Evolutionary conservation across 1,139 yeast species (phyloP).

Genomic region (Debaryomycetaceae sp.): DNA sequence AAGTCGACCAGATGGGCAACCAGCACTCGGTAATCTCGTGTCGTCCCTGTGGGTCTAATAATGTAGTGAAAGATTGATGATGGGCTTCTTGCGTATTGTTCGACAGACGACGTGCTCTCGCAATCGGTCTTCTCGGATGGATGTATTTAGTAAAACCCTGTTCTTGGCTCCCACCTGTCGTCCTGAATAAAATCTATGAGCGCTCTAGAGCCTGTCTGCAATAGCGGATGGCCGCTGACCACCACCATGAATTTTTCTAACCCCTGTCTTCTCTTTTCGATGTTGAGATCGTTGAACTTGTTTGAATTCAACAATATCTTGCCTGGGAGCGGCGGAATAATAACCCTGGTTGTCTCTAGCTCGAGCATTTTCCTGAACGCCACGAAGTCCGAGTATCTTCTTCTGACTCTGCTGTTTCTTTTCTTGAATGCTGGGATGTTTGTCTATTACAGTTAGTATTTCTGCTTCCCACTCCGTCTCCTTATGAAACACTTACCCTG

Average conservation of each 20-base stretch:
- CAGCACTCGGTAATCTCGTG: too few relatives aligned
- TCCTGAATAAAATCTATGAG: constrained; percentile 85
- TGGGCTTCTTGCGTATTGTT: too few relatives aligned
- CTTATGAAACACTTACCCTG: constrained; percentile 38
- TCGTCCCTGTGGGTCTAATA: too few relatives aligned
- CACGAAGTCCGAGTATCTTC: constrained; percentile 90
- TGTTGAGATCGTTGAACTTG: constrained; percentile 78
- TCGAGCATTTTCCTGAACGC: constrained; percentile 72
- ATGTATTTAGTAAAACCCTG: constrained; percentile 9
- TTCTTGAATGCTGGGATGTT: constrained; percentile 83
- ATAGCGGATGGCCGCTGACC: constrained; percentile 90
- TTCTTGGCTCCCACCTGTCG: constrained; percentile 66
- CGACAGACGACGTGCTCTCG: too few relatives aligned
- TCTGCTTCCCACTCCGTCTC: neutral
- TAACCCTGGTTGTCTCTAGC: constrained; percentile 70
- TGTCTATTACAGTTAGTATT: constrained; percentile 32
- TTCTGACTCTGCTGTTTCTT: constrained; percentile 64
- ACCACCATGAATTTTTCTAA: constrained; percentile 73
- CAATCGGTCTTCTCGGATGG: too few relatives aligned
- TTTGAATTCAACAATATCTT: constrained; percentile 65
- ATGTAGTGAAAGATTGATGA: too few relatives aligned
- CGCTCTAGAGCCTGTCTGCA: constrained; percentile 86
- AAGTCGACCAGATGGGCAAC: too few relatives aligned
- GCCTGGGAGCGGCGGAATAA: constrained; percentile 87
- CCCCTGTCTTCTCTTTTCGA: constrained; percentile 81